Evolutionary conservation across 306 rosid species (phyloP).

Genomic region (Prunus padus): DNA sequence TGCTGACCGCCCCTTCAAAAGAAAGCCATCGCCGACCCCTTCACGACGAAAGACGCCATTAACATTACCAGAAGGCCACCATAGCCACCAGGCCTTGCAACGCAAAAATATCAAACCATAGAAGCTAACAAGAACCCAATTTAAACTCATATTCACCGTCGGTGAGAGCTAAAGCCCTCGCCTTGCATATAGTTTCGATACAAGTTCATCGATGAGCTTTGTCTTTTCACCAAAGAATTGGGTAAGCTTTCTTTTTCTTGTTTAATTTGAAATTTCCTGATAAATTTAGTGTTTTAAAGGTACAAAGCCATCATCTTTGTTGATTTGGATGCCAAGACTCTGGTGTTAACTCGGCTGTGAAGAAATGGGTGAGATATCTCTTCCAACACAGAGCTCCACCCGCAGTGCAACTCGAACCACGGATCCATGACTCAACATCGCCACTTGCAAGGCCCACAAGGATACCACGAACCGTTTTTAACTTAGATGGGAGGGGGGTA

Average conservation of each 20-base stretch:
- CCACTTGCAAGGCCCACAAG: too few relatives aligned
- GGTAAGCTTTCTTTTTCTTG: conserved; percentile 8
- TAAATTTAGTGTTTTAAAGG: not conserved
- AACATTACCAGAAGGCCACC: not conserved
- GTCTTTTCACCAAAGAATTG: not conserved
- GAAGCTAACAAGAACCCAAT: too few relatives aligned
- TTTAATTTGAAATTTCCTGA: not conserved
- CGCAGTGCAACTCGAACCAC: too few relatives aligned
- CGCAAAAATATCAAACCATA: not conserved
- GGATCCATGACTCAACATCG: too few relatives aligned
- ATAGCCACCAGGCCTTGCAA: not conserved
- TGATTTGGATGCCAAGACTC: not conserved
- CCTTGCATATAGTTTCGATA: not conserved
- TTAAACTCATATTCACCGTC: not conserved
- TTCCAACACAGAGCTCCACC: too few relatives aligned
- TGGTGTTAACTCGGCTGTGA: not conserved
- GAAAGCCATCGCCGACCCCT: not conserved
- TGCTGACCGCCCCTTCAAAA: not conserved
- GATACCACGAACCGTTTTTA: too few relatives aligned
- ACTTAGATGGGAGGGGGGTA: too few relatives aligned
- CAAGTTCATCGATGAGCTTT: not conserved
- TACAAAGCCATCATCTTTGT: not conserved
- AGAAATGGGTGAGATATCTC: not conserved
- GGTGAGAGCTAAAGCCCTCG: not conserved
- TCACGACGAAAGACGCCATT: not conserved